Base-by-base conservation (phyloP, 1,284 basidiomycete genomes). In the Apiotrichum veenhuisii region DNA sequence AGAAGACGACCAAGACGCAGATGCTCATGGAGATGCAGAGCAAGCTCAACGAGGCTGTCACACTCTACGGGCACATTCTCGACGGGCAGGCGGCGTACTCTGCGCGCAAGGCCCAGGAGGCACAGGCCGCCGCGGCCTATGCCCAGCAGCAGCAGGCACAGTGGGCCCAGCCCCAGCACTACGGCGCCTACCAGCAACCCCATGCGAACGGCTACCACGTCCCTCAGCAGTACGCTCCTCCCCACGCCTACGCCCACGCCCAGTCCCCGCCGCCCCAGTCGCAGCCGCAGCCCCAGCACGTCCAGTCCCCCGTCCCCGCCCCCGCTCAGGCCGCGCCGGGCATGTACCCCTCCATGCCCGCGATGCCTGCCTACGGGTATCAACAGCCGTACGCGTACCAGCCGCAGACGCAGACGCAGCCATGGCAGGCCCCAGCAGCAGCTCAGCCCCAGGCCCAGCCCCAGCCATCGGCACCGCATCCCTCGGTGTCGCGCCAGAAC, bases 21-120 rank as follows among this genome's bases (percentile, higher is more conserved):
- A 81, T 91, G 69, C 79, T 98, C 20, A 81, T 85, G 10, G 91
- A 94, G 50, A 96, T 97, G 92, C 89, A 97, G 69, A 87, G 88
- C 58, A 94, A 96, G 74, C 80, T 97, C 3, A 89, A 90, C 0
- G 85, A 95, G 73, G 91, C 91, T 0, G 91, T 97, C 44, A 87
- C 87, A 64, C 78, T 95, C 2, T 97, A 96, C 73, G 92, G 96
- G 67, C 83, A 86, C 52, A 80, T 96, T 17, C 79, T 96, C 45
- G 91, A 91, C 36, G 84, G 91, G 54, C 93, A 96, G 64, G 75
- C 75, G 52, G 70, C 69, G 4, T 75, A 71, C 58, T 64, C 70
- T 1, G 78, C 78, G 30, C 70, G 71, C 34, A 62, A 64, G 50
- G 50, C 66, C 23, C 73, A 76, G 41, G 70, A 75, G 57, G 65